phyloP scores from a whole-genome alignment of 1,139 yeast genomes.

The Pichia norvegensis region DNA sequence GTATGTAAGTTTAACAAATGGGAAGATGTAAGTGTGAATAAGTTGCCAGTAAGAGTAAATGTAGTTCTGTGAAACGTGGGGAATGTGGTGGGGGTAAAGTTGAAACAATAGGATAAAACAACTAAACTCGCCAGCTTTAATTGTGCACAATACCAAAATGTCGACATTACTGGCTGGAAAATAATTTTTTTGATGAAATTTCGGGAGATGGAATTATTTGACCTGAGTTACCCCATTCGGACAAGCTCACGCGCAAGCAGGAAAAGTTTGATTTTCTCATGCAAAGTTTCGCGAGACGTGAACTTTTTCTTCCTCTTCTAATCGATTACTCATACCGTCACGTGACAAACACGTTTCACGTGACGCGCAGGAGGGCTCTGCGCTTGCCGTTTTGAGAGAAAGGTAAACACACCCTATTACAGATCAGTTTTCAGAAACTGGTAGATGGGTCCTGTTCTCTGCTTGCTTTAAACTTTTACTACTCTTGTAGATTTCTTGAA shows the following conservation, averaged over 20 bases:
- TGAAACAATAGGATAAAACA: neutral
- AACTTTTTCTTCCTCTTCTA: too few relatives aligned
- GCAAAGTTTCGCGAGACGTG: too few relatives aligned
- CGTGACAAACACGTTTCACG: neutral
- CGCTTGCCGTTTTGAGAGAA: conserved; percentile 7
- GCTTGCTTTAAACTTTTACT: neutral
- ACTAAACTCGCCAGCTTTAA: neutral
- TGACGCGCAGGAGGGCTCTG: neutral
- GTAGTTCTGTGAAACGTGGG: neutral
- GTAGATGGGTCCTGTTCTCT: neutral
- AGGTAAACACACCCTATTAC: conserved; percentile 2
- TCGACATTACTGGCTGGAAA: neutral
- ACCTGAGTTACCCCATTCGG: neutral
- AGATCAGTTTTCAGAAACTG: neutral
- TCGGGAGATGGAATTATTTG: neutral
- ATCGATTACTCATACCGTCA: too few relatives aligned
- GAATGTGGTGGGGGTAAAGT: neutral
- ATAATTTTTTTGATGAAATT: neutral
- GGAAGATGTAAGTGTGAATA: neutral
- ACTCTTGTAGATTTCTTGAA: too few relatives aligned
- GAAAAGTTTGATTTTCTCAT: neutral
- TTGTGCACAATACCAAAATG: neutral
- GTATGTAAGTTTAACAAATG: neutral
- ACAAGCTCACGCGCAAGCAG: neutral
- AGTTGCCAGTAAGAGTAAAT: neutral